Evolutionary conservation across 2,329 filamentous ascomycete genomes (phyloP).

Genomic region (Sclerotiophoma versabilis): DNA sequence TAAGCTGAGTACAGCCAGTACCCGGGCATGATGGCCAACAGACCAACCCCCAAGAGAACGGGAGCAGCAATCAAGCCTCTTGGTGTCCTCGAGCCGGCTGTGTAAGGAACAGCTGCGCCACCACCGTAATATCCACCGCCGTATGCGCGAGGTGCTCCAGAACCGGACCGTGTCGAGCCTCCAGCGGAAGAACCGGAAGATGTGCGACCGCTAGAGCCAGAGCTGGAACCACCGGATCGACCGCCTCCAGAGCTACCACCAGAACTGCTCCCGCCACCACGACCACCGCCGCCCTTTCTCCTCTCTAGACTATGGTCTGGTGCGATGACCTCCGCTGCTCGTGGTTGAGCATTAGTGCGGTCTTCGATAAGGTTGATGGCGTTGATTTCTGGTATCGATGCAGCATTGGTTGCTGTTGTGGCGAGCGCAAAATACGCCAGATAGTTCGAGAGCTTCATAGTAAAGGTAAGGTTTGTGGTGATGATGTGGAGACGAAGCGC

Average conservation of each 20-base stretch:
- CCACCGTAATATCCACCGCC: conserved; percentile 73
- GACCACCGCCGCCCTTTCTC: conserved; percentile 50
- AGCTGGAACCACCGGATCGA: conserved; percentile 23
- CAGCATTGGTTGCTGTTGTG: conserved; percentile 31
- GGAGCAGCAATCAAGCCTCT: conserved; percentile 59
- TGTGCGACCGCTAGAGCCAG: conserved; percentile 29
- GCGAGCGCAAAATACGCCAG: conserved; percentile 33
- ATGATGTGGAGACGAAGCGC: neutral
- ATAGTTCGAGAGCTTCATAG: conserved; percentile 38
- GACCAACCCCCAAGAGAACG: conserved; percentile 58
- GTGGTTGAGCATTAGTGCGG: conserved; percentile 23
- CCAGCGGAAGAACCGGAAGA: conserved; percentile 41
- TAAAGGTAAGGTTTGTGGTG: conserved; percentile 9
- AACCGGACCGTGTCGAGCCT: conserved; percentile 61
- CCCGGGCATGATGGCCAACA: conserved; percentile 67
- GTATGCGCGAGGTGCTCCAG: conserved; percentile 64
- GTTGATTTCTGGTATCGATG: conserved; percentile 38
- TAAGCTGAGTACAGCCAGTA: conserved; percentile 71
- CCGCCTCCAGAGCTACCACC: conserved; percentile 19
- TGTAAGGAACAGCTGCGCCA: conserved; percentile 64
- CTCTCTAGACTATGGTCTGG: conserved; percentile 45
- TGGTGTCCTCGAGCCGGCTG: conserved; percentile 58
- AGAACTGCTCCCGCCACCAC: conserved; percentile 33
- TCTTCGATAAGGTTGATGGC: conserved; percentile 33
- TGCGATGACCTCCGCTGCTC: conserved; percentile 34